These are phyloP conservation scores for Pythium brachiatum DNA, from an alignment of 352 stramenopile species.

Conservation along the genomic window DNA sequence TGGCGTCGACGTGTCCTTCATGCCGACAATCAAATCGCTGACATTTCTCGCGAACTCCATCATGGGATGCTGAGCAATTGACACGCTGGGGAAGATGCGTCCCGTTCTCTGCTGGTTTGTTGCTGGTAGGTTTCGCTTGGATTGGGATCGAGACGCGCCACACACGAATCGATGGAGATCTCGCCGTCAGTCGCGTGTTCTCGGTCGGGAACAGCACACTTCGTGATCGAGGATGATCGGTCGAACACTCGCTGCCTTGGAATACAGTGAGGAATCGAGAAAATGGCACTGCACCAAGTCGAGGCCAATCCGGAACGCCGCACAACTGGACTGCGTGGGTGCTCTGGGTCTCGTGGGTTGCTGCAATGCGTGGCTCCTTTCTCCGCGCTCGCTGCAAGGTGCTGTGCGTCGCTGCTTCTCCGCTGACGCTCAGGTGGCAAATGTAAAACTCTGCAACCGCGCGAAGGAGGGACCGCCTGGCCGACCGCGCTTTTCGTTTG, in stretches of 20 bases:
- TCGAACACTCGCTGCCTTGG: not conserved
- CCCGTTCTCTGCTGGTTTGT: not conserved
- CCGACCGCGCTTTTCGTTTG: constrained; percentile 1
- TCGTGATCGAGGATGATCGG: not conserved
- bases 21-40: constrained; percentile 73
- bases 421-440: constrained; percentile 25
- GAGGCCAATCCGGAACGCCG: not conserved
- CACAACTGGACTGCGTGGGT: too few species aligned
- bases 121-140: too few species aligned
- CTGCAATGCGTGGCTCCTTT: not conserved
- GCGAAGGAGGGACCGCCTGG: constrained; percentile 11
- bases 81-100: too few species aligned
- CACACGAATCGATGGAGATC: not conserved
- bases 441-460: constrained; percentile 28
- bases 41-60: constrained; percentile 87
- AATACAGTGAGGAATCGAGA: not conserved
- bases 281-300: not conserved
- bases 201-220: not conserved
- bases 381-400: not conserved
- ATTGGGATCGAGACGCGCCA: not conserved
- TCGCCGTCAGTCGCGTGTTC: not conserved
- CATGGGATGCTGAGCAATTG: constrained; percentile 1
- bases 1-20: constrained; percentile 68
- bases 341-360: too few species aligned
- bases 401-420: constrained; percentile 21